phyloP scores from a whole-genome alignment of 164 flowering plant species.

The Berberis vulgaris region DNA sequence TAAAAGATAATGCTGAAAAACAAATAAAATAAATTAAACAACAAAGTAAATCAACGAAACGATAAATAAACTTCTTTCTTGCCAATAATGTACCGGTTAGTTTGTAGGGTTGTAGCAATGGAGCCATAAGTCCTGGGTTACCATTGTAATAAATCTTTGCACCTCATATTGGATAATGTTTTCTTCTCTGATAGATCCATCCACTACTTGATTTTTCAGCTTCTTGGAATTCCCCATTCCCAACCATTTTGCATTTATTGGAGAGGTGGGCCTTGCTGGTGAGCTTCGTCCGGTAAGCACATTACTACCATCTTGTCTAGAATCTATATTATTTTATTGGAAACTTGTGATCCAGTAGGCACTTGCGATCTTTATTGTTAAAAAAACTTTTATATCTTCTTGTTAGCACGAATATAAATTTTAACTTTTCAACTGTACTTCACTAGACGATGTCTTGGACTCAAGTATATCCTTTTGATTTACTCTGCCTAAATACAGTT shows the following conservation, averaged over 20 bases:
- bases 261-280: conserved; percentile 93
- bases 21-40: too few relatives aligned
- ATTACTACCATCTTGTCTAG: background rate
- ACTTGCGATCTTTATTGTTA: background rate
- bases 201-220: conserved; percentile 24
- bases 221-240: conserved; percentile 85
- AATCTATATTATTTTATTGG: background rate
- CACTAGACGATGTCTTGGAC: background rate
- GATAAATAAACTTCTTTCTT: too few relatives aligned
- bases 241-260: conserved; percentile 70
- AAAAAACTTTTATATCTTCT: too few relatives aligned
- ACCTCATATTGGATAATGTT: too few relatives aligned
- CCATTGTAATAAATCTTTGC: too few relatives aligned
- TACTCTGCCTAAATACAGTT: background rate
- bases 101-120: too few relatives aligned
- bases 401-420: background rate
- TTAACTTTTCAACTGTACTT: background rate
- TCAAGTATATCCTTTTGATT: background rate
- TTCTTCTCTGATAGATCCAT: background rate
- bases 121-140: too few relatives aligned
- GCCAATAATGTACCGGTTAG: too few relatives aligned
- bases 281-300: conserved; percentile 79
- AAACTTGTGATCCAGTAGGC: background rate
- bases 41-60: too few relatives aligned
- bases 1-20: too few relatives aligned